Conservation (phyloP, 139 green algal genomes). For the Chlamydomonas sphaeroides region DNA sequence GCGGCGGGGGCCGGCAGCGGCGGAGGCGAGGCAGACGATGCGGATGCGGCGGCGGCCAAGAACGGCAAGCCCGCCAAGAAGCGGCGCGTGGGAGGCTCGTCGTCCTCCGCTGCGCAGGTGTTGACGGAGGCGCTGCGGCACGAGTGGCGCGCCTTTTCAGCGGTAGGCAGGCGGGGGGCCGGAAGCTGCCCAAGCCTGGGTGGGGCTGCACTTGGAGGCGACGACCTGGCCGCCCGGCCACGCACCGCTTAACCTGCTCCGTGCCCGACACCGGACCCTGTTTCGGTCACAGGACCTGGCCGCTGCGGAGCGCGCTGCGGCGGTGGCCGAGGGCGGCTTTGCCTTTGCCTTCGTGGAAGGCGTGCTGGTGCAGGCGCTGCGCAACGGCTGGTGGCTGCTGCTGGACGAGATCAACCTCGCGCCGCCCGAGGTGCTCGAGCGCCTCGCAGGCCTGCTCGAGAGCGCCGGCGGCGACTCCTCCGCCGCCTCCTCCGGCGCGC, state of each 20-base stretch:
- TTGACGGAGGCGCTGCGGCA: constrained; percentile 29
- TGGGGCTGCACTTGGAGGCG: too few species aligned
- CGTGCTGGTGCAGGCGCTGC: constrained; percentile 86
- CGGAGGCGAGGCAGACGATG: not conserved
- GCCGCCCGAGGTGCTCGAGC: constrained; percentile 87
- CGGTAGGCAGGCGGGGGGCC: constrained; percentile 15
- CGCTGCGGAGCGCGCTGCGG: constrained; percentile 74
- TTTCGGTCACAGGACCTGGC: constrained; percentile 58
- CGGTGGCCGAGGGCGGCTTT: constrained; percentile 82
- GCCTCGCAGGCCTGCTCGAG: constrained; percentile 92
- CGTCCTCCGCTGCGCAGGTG: not conserved
- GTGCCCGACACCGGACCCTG: too few species aligned
- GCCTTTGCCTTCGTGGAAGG: constrained; percentile 97
- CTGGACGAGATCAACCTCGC: constrained; percentile 96
- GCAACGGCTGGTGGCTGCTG: constrained; percentile 95
- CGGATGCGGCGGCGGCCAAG: constrained; percentile 29
- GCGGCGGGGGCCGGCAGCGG: not conserved
- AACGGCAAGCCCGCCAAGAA: constrained; percentile 37
- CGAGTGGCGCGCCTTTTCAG: constrained; percentile 79
- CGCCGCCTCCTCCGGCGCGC: not conserved
- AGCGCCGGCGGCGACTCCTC: constrained; percentile 1
- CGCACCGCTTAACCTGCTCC: too few species aligned
- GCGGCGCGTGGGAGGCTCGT: not conserved
- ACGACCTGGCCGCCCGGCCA: too few species aligned
- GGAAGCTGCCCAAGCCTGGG: too few species aligned